Base-by-base conservation (phyloP, 345 rosid genomes). In the Gossypium arboreum region DNA sequence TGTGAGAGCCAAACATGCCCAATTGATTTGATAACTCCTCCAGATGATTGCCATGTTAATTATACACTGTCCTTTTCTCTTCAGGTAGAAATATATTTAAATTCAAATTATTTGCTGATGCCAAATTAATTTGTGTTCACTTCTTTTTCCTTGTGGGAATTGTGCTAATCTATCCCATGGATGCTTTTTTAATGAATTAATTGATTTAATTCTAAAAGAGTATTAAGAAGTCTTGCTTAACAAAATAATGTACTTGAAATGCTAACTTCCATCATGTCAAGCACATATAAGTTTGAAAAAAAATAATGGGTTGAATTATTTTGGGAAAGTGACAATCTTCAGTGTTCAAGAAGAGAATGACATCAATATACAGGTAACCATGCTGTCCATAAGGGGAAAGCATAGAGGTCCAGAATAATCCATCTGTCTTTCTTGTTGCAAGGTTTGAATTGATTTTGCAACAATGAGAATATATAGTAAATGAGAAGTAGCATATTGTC, bases 21-120 rank as follows among this genome's bases (percentile, higher is more conserved):
- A 45, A 79, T 81, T 52, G 97, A 94, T 85, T 87, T 94, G 83
- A 88, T 90, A 73, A 90, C 87, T 83, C 98, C 97, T 68, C 98
- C 97, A 54, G 98, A 94, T 83, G 98, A 94, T 81, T 94, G 98
- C 83, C 97, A 92, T 90, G 97, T 91, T 77, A 94, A 94, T 75
- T 91, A 87, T 78, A 92, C 97, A n/a, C 81, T 94, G 68, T 88
- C 97, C 18, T 94, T 91, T 85, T 91, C 98, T 59, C 86, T 94
- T 78, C 97, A 91, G 84, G 98, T 92, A 85, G 80, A 85, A 58
- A 54, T 63, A 16, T 29, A 54, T 76, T 75, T 62, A 22, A 43
- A 71, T 75, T 72, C 43, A 56, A 71, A 74, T 65, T 80, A 54
- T 58, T 63, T 80, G 79, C 39, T 77, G 68, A 77, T 61, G 68